A percentile compares a stretch with the other conserved stretches of the same genome.
These are phyloP conservation scores for Panicum miliaceum DNA, from an alignment of 176 grass and related monocot genomes.

Conservation along the genomic window DNA sequence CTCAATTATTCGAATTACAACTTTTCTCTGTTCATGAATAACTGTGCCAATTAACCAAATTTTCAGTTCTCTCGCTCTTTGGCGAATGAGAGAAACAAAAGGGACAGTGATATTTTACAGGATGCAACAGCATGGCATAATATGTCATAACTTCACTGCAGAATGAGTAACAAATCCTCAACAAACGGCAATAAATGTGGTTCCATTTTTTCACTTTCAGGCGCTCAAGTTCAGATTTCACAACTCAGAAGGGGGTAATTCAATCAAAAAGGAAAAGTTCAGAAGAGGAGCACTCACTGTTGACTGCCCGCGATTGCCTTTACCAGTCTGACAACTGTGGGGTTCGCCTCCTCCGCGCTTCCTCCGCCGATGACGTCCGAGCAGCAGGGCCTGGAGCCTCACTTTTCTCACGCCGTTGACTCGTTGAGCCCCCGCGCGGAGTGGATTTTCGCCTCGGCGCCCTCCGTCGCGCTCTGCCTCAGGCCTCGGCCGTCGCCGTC, in stretches of 20 bases:
- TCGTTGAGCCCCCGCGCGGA: background rate
- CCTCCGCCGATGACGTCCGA: background rate
- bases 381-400: background rate
- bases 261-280: background rate
- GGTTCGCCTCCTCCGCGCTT: background rate
- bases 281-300: background rate
- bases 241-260: background rate
- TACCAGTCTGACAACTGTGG: background rate
- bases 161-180: background rate
- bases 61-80: background rate
- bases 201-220: background rate
- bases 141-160: background rate
- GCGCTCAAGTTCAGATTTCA: background rate
- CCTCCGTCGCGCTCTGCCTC: no score
- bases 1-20: background rate
- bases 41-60: background rate
- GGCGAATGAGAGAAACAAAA: conserved; percentile 3
- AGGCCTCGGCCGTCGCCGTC: no score
- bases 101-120: background rate
- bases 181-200: background rate
- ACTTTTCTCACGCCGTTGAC: background rate
- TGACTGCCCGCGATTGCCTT: background rate
- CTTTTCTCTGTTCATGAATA: background rate
- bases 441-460: no score
- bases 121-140: background rate